phyloP scores from a whole-genome alignment of 495 filamentous ascomycete genomes.

The Podospora pseudopauciseta region DNA sequence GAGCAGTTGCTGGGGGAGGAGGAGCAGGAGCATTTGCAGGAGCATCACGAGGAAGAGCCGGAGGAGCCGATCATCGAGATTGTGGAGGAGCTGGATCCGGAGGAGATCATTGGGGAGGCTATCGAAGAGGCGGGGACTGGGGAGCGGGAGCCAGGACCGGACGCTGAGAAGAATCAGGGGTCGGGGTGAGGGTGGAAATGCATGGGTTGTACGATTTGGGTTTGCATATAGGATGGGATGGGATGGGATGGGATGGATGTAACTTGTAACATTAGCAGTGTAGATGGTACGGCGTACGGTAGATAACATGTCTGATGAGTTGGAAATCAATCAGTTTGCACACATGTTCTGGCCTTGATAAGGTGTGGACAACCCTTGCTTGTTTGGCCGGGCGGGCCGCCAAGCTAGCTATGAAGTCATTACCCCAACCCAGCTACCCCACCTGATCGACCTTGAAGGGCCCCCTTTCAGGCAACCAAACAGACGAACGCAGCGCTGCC shows the following conservation, averaged over 20 bases:
- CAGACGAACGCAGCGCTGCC: background rate
- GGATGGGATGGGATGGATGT: background rate
- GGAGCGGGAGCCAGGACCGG: background rate
- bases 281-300: background rate
- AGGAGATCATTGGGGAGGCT: constrained; percentile 1
- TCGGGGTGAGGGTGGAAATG: constrained; percentile 3
- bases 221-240: background rate
- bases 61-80: background rate
- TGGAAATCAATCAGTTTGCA: background rate
- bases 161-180: background rate
- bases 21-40: background rate
- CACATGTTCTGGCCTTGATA: background rate
- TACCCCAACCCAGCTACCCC: background rate
- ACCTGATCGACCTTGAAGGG: background rate
- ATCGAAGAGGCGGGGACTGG: constrained; percentile 17
- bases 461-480: background rate
- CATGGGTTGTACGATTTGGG: background rate
- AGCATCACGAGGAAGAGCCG: background rate
- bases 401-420: constrained; percentile 1
- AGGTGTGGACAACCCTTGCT: no score
- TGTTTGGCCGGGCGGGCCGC: background rate
- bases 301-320: background rate
- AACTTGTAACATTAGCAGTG: background rate
- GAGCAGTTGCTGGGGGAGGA: constrained; percentile 9
- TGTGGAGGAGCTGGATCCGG: background rate